These are phyloP conservation scores for Leccinum incarnatum DNA, from an alignment of 768 basidiomycete species.

Conservation along the genomic window DNA sequence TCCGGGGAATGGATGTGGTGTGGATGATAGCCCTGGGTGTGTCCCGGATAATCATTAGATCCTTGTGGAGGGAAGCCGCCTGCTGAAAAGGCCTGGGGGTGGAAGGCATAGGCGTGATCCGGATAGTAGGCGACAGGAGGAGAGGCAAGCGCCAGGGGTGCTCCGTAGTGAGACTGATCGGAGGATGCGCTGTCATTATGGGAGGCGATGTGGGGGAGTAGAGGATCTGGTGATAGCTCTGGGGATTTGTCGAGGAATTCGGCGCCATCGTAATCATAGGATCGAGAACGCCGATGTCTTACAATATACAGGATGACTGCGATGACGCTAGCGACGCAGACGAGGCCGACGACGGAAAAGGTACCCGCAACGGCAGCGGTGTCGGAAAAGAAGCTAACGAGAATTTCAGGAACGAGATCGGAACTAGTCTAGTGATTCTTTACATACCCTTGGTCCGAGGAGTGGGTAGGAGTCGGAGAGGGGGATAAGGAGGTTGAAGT, in stretches of 20 bases:
- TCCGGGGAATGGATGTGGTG: conserved; percentile 26
- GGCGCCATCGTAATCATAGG: conserved; percentile 24
- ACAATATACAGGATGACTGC: conserved; percentile 28
- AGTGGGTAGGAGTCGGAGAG: conserved; percentile 10
- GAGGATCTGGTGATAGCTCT: conserved; percentile 8
- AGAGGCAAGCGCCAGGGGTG: conserved; percentile 12
- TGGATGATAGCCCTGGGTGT: conserved; percentile 14
- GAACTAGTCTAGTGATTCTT: too few species aligned
- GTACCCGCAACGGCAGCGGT: conserved; percentile 46
- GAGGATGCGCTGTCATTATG: conserved; percentile 16
- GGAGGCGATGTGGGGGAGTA: conserved; percentile 8
- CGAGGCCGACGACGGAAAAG: conserved; percentile 41
- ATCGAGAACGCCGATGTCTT: conserved; percentile 28
- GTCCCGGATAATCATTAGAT: not conserved
- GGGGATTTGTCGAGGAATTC: conserved; percentile 28
- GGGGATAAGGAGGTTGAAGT: conserved; percentile 5
- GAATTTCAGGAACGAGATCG: not conserved
- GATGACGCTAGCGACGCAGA: conserved; percentile 32
- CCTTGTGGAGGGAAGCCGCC: conserved; percentile 6
- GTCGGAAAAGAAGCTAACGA: conserved; percentile 44
- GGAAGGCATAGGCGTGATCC: conserved; percentile 14
- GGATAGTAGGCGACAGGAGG: conserved; percentile 26
- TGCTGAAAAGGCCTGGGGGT: conserved; percentile 8
- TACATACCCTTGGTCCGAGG: conserved; percentile 26
- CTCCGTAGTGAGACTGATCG: conserved; percentile 24